Evolutionary conservation across 768 basidiomycete genomes (phyloP).

Genomic region (Collybia sp.): DNA sequence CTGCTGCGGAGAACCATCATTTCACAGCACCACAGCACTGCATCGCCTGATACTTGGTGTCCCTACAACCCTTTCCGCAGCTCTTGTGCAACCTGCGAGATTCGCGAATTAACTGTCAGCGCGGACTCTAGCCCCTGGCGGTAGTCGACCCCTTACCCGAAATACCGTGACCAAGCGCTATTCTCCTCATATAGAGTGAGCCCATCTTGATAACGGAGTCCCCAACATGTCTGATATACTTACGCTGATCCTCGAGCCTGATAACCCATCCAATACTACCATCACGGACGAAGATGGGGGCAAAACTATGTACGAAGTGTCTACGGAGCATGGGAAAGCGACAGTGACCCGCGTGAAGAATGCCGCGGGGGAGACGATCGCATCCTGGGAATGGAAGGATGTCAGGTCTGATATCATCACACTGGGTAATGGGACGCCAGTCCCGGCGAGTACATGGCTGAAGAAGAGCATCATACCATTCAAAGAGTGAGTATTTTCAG

Average conservation of each 20-base stretch:
- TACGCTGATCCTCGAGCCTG: conserved; percentile 28
- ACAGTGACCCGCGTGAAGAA: conserved; percentile 28
- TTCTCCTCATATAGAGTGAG: no score
- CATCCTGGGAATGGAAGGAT: conserved; percentile 34
- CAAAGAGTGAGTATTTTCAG: conserved; percentile 25
- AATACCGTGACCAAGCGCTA: no score
- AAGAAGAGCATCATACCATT: conserved; percentile 35
- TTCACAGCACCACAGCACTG: no score
- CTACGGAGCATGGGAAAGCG: conserved; percentile 24
- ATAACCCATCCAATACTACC: conserved; percentile 38
- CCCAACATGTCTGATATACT: conserved; percentile 14
- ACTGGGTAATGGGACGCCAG: conserved; percentile 22
- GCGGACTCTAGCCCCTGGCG: no score
- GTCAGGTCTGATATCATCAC: conserved; percentile 32
- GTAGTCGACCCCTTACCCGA: no score
- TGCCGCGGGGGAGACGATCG: conserved; percentile 25
- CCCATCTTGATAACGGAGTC: no score
- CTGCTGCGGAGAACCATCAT: no score
- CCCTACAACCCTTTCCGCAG: no score
- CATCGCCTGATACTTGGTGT: no score
- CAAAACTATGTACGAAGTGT: conserved; percentile 29
- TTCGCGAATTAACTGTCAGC: no score
- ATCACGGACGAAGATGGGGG: conserved; percentile 24
- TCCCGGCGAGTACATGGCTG: conserved; percentile 30
- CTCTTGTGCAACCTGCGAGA: no score